phyloP scores from a whole-genome alignment of 2,329 filamentous ascomycete genomes.

The Hypoxylon sp. region DNA sequence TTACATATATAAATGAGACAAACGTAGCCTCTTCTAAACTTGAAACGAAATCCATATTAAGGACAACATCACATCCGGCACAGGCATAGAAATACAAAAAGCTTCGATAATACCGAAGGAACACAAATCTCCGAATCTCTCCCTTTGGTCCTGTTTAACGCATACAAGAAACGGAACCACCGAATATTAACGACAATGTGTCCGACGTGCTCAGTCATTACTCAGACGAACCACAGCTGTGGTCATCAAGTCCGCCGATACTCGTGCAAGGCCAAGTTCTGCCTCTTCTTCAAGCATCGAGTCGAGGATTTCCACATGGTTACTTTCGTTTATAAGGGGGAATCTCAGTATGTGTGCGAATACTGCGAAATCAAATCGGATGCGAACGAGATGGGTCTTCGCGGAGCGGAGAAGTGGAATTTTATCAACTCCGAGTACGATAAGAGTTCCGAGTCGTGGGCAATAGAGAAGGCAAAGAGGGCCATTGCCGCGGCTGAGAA shows the following conservation, averaged over 20 bases:
- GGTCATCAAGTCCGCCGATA: slow-evolving; percentile 25
- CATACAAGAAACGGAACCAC: background rate
- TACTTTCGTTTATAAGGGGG: background rate
- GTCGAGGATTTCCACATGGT: slow-evolving; percentile 19
- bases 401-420: background rate
- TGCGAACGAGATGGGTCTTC: slow-evolving; percentile 10
- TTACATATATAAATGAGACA: background rate
- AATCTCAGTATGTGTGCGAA: slow-evolving; percentile 1
- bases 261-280: slow-evolving; percentile 8
- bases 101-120: background rate
- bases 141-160: background rate
- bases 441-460: background rate
- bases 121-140: background rate
- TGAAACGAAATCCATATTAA: background rate
- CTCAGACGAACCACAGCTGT: slow-evolving; percentile 23
- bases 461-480: slow-evolving; percentile 2
- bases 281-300: slow-evolving; percentile 34
- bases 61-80: background rate
- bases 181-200: background rate
- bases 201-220: slow-evolving; percentile 4
- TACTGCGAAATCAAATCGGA: slow-evolving; percentile 15
- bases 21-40: background rate
- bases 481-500: background rate
- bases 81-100: background rate
- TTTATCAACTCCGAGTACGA: slow-evolving; percentile 9